Base-by-base conservation (phyloP, 2,329 filamentous ascomycete genomes). In the Ambrosiella cleistominuta region DNA sequence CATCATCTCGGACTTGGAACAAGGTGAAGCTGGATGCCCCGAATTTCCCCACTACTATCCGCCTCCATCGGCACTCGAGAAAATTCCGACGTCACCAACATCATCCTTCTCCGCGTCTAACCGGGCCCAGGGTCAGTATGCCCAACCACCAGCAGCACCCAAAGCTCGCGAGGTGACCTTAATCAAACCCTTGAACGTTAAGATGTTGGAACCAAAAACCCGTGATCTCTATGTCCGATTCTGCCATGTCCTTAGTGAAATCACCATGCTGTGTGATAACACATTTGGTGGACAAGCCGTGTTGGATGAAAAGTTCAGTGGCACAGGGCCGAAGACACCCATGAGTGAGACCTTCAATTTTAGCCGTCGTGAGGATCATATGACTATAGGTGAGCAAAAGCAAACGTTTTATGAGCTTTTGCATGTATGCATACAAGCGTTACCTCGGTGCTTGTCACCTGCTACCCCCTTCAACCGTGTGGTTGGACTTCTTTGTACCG, bases 241-340 rank as follows among this genome's bases (percentile, higher is more conserved):
- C 64, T 97, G 91, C 67, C 88, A 95, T 67, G 91, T 98, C 27
- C 73, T 98, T 7, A 93, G 91, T 35, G 94, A 95, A 67, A 94
- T 98, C 58, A 95, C 90, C 1, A 86, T 97, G 50, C 84, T 97
- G 39, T 98, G 93, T 69, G 93, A 98, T 68, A 93, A 95, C 65
- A 86, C 91, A 0, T 98, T 98, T 71, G 94, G 93, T 56, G 93
- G 93, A 0, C 93, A 98, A 71, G 93, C 91, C 38, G 88, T 88
- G 0, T 71, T 97, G 53, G 93, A 98, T 66, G 94, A 98, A 69
- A 97, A 96, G 66, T 95, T 97, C 67, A 86, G 80, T 61, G 83
- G 85, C 51, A 81, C 59, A 3, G 86, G 86, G 0, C 90, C 93
- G 0, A 97, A 97, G 69, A 98, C 93, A 0, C 93, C 94, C 1